phyloP scores from a whole-genome alignment of 78 protist species.

The Reticulomyxa filosa region DNA sequence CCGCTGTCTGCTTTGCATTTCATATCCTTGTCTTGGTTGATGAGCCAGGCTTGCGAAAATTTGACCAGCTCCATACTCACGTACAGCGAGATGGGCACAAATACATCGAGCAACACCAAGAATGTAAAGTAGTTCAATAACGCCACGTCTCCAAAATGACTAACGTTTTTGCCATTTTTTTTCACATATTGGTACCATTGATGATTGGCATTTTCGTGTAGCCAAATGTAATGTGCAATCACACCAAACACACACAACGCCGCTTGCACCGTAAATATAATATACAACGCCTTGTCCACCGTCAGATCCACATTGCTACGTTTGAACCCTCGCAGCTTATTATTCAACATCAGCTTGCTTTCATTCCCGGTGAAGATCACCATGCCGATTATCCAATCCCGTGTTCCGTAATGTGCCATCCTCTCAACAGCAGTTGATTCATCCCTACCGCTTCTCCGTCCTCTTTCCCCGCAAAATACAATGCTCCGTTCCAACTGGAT shows the following conservation, averaged over 20 bases:
- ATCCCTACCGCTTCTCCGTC: background rate
- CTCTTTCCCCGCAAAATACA: background rate
- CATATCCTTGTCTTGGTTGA: background rate
- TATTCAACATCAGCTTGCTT: background rate
- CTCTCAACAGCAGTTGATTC: background rate
- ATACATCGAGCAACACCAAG: background rate
- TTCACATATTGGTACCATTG: no score
- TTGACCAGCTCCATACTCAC: background rate
- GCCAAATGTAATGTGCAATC: background rate
- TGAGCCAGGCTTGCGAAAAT: background rate
- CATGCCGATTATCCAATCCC: slow-evolving; percentile 15
- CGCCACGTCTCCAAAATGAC: no score
- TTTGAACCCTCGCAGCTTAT: background rate
- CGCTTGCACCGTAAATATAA: background rate
- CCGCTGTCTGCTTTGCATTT: background rate
- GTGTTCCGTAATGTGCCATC: background rate
- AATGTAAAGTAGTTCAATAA: background rate
- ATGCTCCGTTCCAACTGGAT: background rate
- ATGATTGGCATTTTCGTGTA: background rate
- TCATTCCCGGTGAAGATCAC: slow-evolving; percentile 15
- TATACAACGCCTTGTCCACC: background rate
- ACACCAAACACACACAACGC: background rate
- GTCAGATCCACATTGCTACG: background rate
- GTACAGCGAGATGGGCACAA: background rate
- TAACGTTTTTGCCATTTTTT: no score